Evolutionary conservation across 306 rosid genomes (phyloP), one percentile per base, ranked within the genome.

Genomic region (Castanea mollissima): DNA sequence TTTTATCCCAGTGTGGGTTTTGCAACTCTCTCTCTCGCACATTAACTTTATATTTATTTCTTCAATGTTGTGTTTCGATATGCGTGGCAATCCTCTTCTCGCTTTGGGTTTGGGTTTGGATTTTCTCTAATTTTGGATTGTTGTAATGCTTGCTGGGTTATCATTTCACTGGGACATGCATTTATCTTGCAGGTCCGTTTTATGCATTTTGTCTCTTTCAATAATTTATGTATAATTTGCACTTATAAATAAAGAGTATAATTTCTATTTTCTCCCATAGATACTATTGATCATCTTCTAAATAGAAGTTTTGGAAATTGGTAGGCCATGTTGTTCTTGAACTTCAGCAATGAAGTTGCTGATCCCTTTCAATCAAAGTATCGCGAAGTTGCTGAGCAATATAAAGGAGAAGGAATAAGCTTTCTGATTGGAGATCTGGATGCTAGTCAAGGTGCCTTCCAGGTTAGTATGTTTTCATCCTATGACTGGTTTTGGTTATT

Each of bases 281-380:
- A 10, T 49, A 49, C 54, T 49, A 13, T 32, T 18, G 65, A 52
- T 80, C 59, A 19, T 38, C 41, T 65, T 54, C 67, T 70, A 63
- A 80, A 74, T 73, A 18, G 16, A 19, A 35, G 18, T 15, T 86
- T 75, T 74, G 71, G 29, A 29, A 81, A 79, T 82, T 76, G 54
- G 68, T 71, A 96, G 99, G 98, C 97, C 19, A 87, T 93, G 98
- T n/a, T 96, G 88, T 96, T 96, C 87, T 69, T 90, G 78, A 90
- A 93, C 90, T 87, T 88, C 85, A 88, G 87, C 14, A n/a, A 77
- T 18, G 92, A 87, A 57, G 82, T 4, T 44, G 86, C 94, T 69
- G 97, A 85, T 76, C 74, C 96, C 59, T 83, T 96, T 11, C 86
- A 88, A 86, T 79, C 91, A 34, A 90, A 82, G 67, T 93, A 89